A percentile compares a stretch with the other conserved stretches of the same genome.
Conservation (phyloP, 2,329 filamentous ascomycete genomes). For the Stachybotrys chartarum region DNA sequence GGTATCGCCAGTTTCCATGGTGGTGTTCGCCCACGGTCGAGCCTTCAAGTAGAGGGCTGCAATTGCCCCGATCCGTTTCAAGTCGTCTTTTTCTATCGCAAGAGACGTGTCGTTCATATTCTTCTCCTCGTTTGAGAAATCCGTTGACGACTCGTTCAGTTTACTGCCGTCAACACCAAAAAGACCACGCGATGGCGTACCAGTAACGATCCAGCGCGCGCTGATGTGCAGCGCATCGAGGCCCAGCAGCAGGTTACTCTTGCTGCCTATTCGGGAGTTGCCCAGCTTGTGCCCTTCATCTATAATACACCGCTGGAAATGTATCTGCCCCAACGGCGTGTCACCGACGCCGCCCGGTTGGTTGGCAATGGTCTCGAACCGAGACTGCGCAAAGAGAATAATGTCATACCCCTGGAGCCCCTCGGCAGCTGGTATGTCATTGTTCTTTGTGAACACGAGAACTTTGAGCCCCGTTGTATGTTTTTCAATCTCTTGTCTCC, state of each 20-base stretch:
- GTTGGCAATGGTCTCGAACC: constrained; percentile 57
- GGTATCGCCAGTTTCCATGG: constrained; percentile 44
- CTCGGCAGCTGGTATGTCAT: constrained; percentile 45
- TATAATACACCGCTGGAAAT: constrained; percentile 83
- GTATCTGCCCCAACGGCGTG: constrained; percentile 62
- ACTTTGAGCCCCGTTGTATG: constrained; percentile 64
- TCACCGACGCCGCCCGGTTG: constrained; percentile 24
- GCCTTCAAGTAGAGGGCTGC: constrained; percentile 66
- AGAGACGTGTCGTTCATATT: constrained; percentile 24
- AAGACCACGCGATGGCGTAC: constrained; percentile 78
- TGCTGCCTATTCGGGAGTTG: constrained; percentile 47
- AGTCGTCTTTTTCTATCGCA: constrained; percentile 52
- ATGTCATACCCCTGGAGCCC: constrained; percentile 65
- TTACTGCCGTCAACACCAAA: constrained; percentile 51
- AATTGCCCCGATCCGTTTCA: constrained; percentile 60
- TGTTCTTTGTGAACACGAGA: constrained; percentile 48
- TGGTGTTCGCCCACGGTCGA: constrained; percentile 68
- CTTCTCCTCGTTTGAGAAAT: not conserved
- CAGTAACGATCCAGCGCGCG: constrained; percentile 81
- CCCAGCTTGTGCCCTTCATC: constrained; percentile 88
- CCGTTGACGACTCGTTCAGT: not conserved
- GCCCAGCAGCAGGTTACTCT: constrained; percentile 46
- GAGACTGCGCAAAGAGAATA: constrained; percentile 65
- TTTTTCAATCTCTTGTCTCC: constrained; percentile 72
- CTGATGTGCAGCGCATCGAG: constrained; percentile 54